Base-by-base conservation (phyloP, 2,329 filamentous ascomycete species). In the Sporothrix protearum region DNA sequence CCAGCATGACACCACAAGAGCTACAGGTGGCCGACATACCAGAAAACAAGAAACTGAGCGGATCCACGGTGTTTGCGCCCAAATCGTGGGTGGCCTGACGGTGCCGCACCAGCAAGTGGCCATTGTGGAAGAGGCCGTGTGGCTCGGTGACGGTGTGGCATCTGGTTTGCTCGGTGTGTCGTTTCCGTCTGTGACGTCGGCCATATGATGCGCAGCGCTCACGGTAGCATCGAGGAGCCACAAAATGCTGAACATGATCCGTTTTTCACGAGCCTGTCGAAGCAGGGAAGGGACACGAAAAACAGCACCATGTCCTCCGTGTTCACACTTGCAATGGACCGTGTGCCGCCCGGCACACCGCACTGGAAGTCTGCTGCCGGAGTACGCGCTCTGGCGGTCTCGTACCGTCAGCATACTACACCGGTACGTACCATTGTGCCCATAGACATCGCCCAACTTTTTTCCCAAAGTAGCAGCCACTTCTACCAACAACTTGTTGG, bases 161-260 rank as follows among this genome's bases (percentile, higher is more conserved):
- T 82, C 81, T 33, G 86, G 86, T 2, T 76, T 87, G 1, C 74
- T 88, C 3, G 86, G 86, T 0, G 79, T 88, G 14, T 84, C 80
- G 0, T 87, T 85, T 75, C 82, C 83, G 8, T 78, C 81, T 16
- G 75, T 86, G 55, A 86, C 85, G n/a, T 33, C 53, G 28, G 66
- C 53, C n/a, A n/a, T 16, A 14, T 22, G 19, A 9, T 49, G n/a
- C 64, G 69, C 1, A 16, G 19, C 16, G 42, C 9, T 7, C 49
- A 55, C 19, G 22, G 12, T 8, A 14, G 7, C 1, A 22, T 22
- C 2, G 30, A 39, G 5, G 22, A 5, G 28, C 57, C 57, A 9
- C 33, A 22, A 4, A 39, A 39, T 22, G 33, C 19, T 19, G 30
- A 61, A 3, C 39, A 61, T 39, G 57, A 39, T 8, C 72, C 72